Evolutionary conservation across 495 filamentous ascomycete genomes (phyloP), one percentile per base, ranked within the genome.

Genomic region (Usnea hakonensis): DNA sequence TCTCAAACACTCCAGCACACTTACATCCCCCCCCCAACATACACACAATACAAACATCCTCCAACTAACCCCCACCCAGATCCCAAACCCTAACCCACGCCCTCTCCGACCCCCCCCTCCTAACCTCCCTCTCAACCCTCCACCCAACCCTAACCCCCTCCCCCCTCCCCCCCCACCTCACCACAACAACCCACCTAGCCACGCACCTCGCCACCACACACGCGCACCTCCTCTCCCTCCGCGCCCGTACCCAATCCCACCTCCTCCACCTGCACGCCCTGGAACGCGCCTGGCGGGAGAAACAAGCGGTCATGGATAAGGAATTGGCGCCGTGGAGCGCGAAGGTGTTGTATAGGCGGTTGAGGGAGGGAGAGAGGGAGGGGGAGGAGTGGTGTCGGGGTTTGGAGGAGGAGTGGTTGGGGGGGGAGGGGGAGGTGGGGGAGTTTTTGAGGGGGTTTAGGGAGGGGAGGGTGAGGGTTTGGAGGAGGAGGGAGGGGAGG

Each of bases 321-420:
- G 90, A 89, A 11, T 76, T 98, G 54, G 84, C 86, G 62, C 88
- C 88, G 13, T 98, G 94, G 76, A 86, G 88, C 38, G 90, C 92
- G 0, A 89, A 87, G 46, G 85, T 85, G 46, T 74, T 97, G 68
- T 97, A 97, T 67, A 86, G 89, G 73, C 79, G 87, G 19, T 77
- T 96, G 21, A 81, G 75, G n/a, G 86, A 85, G 56, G 84, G 83
- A 17, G 82, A 95, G 35, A 78, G 79, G 33, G 94, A 97, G 73
- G 90, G 93, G 72, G 91, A 95, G 73, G 83, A 82, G 57, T 79
- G 96, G 40, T 90, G 90, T 67, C 76, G 76, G 32, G 91, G 88
- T 10, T 77, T 96, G 48, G 93, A 96, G 73, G 92, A 93, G 77
- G 95, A 91, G 62, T 95, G 94, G 70, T 73, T 97, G 4, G 90